Percentiles rank a stretch among this genome's conserved stretches.
These are phyloP conservation scores for Irineochytrium annulatum DNA, from an alignment of 192 early-diverging fungal genomes.

Conservation along the genomic window DNA sequence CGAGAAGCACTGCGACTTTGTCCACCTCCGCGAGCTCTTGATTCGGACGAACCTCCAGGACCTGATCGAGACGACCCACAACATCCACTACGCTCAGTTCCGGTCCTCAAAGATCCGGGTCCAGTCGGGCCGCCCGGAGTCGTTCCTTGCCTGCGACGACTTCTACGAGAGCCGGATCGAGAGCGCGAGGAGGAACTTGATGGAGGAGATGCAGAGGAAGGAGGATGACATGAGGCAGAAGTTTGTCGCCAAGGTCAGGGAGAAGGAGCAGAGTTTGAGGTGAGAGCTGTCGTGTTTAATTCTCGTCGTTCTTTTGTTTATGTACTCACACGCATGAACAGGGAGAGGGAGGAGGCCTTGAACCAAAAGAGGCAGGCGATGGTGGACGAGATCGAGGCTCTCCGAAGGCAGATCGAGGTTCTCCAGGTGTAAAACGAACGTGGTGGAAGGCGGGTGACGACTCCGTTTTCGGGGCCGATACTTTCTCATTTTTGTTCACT, in stretches of 20 bases:
- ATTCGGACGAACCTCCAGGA: conserved; percentile 92
- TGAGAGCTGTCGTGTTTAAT: conserved; percentile 12
- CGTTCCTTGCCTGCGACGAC: conserved; percentile 77
- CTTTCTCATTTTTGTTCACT: too few species aligned
- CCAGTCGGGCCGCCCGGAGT: conserved; percentile 65
- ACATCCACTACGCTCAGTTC: conserved; percentile 92
- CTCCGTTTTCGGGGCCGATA: too few species aligned
- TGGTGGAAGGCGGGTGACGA: too few species aligned
- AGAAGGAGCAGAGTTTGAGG: conserved; percentile 58
- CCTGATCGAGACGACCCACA: conserved; percentile 94
- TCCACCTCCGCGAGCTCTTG: conserved; percentile 61
- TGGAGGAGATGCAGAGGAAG: conserved; percentile 65
- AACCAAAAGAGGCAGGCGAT: conserved; percentile 43
- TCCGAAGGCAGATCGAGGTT: conserved; percentile 32
- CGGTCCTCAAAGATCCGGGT: conserved; percentile 86
- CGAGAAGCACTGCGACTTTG: conserved; percentile 91
- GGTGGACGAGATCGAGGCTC: conserved; percentile 50
- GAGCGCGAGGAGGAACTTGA: conserved; percentile 54
- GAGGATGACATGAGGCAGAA: conserved; percentile 69
- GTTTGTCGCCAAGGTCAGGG: conserved; percentile 56
- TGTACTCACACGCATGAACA: conserved; percentile 1
- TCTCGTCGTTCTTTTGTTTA: neutral
- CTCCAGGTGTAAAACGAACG: too few species aligned
- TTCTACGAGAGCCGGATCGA: conserved; percentile 70
- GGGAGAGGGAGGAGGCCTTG: conserved; percentile 48